phyloP scores from a whole-genome alignment of 208 protist species.

The Balamuthia mandrillaris region DNA sequence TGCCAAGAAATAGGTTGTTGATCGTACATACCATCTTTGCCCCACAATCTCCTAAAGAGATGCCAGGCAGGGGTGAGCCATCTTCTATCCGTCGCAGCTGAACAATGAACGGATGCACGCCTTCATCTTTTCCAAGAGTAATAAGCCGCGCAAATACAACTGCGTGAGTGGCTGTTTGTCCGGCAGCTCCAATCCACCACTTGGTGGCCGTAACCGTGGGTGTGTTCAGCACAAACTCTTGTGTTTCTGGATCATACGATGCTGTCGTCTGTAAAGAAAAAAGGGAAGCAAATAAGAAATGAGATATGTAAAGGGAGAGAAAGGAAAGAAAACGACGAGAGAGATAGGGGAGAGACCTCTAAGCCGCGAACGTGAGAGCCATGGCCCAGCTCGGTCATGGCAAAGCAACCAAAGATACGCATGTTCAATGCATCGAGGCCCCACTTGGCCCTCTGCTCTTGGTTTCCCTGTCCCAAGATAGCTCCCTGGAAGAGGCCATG shows the following conservation, averaged over 20 bases:
- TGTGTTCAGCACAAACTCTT: background rate
- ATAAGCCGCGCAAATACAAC: slow-evolving; percentile 63
- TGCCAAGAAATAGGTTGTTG: background rate
- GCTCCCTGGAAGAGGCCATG: background rate
- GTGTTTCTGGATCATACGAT: too few species aligned
- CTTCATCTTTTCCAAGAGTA: slow-evolving; percentile 45
- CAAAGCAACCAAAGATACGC: slow-evolving; percentile 19
- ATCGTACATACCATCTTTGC: slow-evolving; percentile 47
- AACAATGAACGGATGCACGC: slow-evolving; percentile 62
- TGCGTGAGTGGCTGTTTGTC: background rate
- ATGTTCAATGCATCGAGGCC: background rate
- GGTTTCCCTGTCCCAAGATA: background rate
- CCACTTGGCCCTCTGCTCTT: background rate
- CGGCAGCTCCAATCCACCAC: slow-evolving; percentile 56
- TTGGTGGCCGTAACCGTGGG: slow-evolving; percentile 48
- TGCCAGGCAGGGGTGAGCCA: slow-evolving; percentile 21
- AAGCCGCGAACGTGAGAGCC: slow-evolving; percentile 58
- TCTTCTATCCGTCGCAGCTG: slow-evolving; percentile 39
- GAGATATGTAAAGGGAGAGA: too few species aligned
- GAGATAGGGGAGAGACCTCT: too few species aligned
- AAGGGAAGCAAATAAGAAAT: too few species aligned
- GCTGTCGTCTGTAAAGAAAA: too few species aligned
- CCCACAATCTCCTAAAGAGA: slow-evolving; percentile 54
- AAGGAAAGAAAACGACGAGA: too few species aligned
- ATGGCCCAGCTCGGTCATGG: slow-evolving; percentile 51